A percentile compares a stretch with the other conserved stretches of the same genome.
These are phyloP conservation scores for Lolium perenne DNA, from an alignment of 176 grass and related monocot genomes.

Conservation along the genomic window DNA sequence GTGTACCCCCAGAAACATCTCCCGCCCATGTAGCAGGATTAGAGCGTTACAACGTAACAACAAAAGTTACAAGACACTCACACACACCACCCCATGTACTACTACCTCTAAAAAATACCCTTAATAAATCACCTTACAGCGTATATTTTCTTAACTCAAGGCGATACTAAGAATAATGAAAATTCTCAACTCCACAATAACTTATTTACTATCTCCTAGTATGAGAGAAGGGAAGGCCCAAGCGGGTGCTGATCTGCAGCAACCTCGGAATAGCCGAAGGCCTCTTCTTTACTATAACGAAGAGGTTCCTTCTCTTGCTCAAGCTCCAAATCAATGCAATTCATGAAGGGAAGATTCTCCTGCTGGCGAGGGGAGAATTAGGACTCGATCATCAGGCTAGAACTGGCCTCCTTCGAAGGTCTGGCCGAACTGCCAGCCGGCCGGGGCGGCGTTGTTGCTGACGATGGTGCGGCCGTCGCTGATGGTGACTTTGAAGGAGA, in stretches of 20 bases:
- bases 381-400: constrained; percentile 20
- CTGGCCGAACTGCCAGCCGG: constrained; percentile 84
- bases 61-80: too few species aligned
- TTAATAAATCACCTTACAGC: constrained; percentile 26
- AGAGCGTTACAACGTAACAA: too few species aligned
- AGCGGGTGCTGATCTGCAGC: constrained; percentile 61
- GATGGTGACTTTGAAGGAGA: constrained; percentile 40
- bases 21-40: too few species aligned
- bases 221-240: constrained; percentile 59
- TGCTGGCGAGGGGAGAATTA: not conserved
- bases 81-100: constrained; percentile 23
- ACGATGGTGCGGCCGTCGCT: constrained; percentile 48
- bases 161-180: constrained; percentile 11
- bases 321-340: constrained; percentile 16
- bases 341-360: constrained; percentile 9
- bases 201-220: constrained; percentile 17
- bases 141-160: constrained; percentile 1
- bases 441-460: constrained; percentile 60
- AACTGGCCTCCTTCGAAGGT: constrained; percentile 75
- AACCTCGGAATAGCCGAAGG: constrained; percentile 53
- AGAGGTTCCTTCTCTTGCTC: constrained; percentile 41
- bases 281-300: constrained; percentile 52
- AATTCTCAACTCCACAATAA: constrained; percentile 11
- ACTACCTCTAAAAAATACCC: not conserved
- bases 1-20: not conserved